Base-by-base conservation (phyloP, 2,329 filamentous ascomycete species). In the Myotisia sp. region DNA sequence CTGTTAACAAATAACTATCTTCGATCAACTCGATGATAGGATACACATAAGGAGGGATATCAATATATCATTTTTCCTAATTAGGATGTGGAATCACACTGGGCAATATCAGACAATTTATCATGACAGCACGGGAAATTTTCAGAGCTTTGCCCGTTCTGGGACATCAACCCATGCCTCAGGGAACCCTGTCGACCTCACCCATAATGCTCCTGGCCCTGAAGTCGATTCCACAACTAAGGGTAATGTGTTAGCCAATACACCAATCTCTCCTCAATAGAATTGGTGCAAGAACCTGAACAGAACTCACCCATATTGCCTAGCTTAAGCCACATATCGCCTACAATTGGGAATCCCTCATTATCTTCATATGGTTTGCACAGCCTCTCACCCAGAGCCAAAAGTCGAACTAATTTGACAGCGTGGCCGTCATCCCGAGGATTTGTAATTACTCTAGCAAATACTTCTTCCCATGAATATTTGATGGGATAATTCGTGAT, bases 371-470 rank as follows among this genome's bases (percentile, higher is more conserved):
- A 57, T 10, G 46, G 42, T 26, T 47, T 44, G 31, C 56, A 62
- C 2, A 53, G 70, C 57, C 55, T 58, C 55, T 77, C 64, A 1
- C 73, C 82, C 46, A 84, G 57, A 3, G 70, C 68, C 12, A 90
- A 54, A 1, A 82, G 76, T 20, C 85, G 64, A 5, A 77, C 64
- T 4, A 92, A 58, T 55, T 94, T 94, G 35, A 76, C 65, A 6
- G 74, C 66, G 56, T 95, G 87, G 0, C 86, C 85, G 54, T 94
- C 85, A 44, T 93, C 86, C 2, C 26, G 18, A 0, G 66, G 49
- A 14, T 63, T 50, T 22, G 47, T 44, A 35, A 65, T 65, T 32
- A 57, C 68, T 33, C 52, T 62, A 40, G 55, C 49, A 40, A 67
- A 60, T 28, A 68, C 48, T 13, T 48, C 55, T 26, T 55, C 55